Base-by-base conservation (phyloP, 2,329 filamentous ascomycete genomes). In the Daldinia eschscholtzii region DNA sequence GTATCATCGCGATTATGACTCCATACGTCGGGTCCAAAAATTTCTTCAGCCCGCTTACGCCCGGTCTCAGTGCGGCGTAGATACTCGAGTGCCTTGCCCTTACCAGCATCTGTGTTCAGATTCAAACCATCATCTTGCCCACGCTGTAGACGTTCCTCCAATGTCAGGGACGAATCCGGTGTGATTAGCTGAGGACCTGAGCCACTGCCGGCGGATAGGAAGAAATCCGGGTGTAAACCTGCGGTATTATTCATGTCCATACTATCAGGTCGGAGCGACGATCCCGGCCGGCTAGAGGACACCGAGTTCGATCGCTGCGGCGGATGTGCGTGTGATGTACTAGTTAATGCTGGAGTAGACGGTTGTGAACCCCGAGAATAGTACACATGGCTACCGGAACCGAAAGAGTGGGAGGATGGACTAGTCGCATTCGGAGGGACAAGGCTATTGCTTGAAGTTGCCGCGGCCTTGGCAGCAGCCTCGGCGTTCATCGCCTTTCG, bases 401-500 rank as follows among this genome's bases (percentile, higher is more conserved):
- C 78, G 59, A 74, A 81, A 0, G 78, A 77, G 55, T 79, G 76
- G 2, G 74, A 56, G 0, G 77, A 79, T 4, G 81, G 80, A 46
- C 80, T 82, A n/a, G 76, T 76, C 3, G 76, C 73, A 62, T 77
- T 75, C 15, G 73, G 77, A 12, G 68, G 72, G 39, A 72, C 57
- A 6, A 76, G 70, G 6, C 61, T 58, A 3, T 70, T 35, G 28
- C 57, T 68, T 12, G 74, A 72, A 5, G 69, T 56, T 10, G 67
- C 75, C 0, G 78, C 73, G 1, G 74, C 74, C 28, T 63, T 57
- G 0, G 78, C 74, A 0, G 84, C 85, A 0, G 84, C 84, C 63
- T 88, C 86, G 1, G 86, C 86, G 58, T 87, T 87, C 56, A 89
- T 82, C 3, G 90, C 89, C 78, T 94, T 94, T 28, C 92, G 89